phyloP scores from a whole-genome alignment of 2,329 filamentous ascomycete genomes.

The Apiospora aurea region DNA sequence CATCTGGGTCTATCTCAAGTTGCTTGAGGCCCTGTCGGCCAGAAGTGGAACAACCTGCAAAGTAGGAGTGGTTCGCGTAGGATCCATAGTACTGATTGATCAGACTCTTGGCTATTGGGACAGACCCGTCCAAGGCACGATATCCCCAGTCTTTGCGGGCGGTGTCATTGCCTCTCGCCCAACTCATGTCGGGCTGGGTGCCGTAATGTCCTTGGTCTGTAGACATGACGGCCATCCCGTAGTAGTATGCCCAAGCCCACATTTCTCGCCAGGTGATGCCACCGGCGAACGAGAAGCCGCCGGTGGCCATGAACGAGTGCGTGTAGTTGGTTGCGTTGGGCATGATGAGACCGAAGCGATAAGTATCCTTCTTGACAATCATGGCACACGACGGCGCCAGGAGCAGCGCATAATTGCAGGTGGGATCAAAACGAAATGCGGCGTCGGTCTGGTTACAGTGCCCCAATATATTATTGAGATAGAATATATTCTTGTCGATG shows the following conservation, averaged over 20 bases:
- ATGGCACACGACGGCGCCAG: background rate
- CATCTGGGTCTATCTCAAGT: conserved; percentile 58
- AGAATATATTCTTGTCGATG: background rate
- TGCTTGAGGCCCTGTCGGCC: conserved; percentile 65
- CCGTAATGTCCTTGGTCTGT: conserved; percentile 54
- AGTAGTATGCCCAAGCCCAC: conserved; percentile 32
- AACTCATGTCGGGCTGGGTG: conserved; percentile 40
- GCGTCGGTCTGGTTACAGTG: too few relatives aligned
- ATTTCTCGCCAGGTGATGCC: conserved; percentile 41
- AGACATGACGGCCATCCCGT: conserved; percentile 51
- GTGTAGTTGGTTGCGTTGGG: background rate
- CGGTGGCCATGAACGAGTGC: background rate
- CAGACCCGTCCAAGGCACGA: conserved; percentile 55
- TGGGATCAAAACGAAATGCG: too few relatives aligned
- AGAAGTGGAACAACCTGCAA: conserved; percentile 65
- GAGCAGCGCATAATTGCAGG: background rate
- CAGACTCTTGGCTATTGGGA: conserved; percentile 54
- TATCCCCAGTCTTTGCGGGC: conserved; percentile 49
- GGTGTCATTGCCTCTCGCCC: conserved; percentile 46
- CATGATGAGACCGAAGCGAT: background rate
- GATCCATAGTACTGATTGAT: conserved; percentile 55
- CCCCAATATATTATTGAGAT: background rate
- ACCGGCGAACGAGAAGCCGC: conserved; percentile 31
- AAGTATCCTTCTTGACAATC: background rate
- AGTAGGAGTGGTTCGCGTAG: conserved; percentile 57